Percentiles rank a stretch among this genome's conserved stretches.
Evolutionary conservation across 2,329 filamentous ascomycete genomes (phyloP).

Genomic region (Phoma sp.): DNA sequence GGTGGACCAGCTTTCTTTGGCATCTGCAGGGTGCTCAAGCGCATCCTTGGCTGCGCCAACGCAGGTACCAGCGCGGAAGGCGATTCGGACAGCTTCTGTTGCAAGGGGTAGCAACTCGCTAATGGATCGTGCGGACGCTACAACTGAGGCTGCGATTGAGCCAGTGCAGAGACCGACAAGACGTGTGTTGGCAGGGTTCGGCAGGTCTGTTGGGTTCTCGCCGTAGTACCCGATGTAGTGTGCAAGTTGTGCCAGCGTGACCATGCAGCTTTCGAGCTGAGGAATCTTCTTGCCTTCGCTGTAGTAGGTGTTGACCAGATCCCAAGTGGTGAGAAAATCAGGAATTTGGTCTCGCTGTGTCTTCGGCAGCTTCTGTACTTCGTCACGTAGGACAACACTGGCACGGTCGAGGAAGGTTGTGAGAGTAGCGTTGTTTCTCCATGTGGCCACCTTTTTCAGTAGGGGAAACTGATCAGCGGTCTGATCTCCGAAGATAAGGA

Average conservation of each 20-base stretch:
- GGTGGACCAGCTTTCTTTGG: constrained; percentile 70
- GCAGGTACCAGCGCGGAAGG: constrained; percentile 66
- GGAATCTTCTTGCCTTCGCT: constrained; percentile 63
- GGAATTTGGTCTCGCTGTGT: constrained; percentile 66
- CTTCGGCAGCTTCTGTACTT: constrained; percentile 64
- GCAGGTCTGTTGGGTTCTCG: constrained; percentile 62
- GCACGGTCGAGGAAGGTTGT: constrained; percentile 67
- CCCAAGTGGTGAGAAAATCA: constrained; percentile 66
- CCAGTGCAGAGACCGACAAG: constrained; percentile 73
- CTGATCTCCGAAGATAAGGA: constrained; percentile 74
- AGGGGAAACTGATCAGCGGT: constrained; percentile 71
- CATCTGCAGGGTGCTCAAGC: constrained; percentile 60
- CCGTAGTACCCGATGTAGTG: constrained; percentile 71
- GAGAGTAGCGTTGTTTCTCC: constrained; percentile 63
- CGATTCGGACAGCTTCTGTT: constrained; percentile 68
- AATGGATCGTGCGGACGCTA: constrained; percentile 68
- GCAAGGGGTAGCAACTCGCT: constrained; percentile 67
- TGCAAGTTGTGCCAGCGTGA: constrained; percentile 69
- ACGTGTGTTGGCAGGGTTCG: constrained; percentile 56
- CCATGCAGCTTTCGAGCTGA: constrained; percentile 68
- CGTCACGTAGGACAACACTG: constrained; percentile 64
- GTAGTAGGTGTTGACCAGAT: constrained; percentile 70
- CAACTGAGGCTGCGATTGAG: constrained; percentile 71
- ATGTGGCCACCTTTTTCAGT: constrained; percentile 57
- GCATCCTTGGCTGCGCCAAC: constrained; percentile 52